Conservation (phyloP, 129 eudicot species). For the Sambucus nigra region DNA sequence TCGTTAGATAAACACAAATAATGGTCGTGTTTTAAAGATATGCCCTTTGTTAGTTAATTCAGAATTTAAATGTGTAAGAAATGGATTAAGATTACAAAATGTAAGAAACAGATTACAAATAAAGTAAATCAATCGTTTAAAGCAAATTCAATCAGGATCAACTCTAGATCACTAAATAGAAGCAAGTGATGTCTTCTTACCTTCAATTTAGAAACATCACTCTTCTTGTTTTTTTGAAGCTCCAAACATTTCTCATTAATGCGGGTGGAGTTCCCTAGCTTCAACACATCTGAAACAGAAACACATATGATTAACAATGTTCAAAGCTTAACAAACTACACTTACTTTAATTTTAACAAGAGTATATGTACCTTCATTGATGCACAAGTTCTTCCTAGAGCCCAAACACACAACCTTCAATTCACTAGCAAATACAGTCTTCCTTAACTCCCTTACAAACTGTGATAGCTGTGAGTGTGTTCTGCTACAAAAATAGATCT, state of each 20-base stretch:
- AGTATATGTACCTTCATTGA: conserved; percentile 56
- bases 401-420: conserved; percentile 77
- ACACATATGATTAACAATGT: not conserved
- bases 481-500: conserved; percentile 83
- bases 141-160: no score
- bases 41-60: no score
- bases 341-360: not conserved
- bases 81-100: no score
- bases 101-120: no score
- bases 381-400: conserved; percentile 87
- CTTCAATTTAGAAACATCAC: conserved; percentile 59
- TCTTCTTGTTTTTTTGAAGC: conserved; percentile 78
- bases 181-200: conserved; percentile 25
- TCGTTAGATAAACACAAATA: no score
- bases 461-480: conserved; percentile 96
- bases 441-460: conserved; percentile 79
- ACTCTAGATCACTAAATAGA: not conserved
- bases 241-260: conserved; percentile 85
- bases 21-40: no score
- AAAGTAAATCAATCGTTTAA: no score
- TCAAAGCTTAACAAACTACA: not conserved
- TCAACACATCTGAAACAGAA: conserved; percentile 53
- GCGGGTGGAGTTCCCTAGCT: conserved; percentile 51
- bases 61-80: no score
- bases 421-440: conserved; percentile 56